Evolutionary conservation across 202 grass and related monocot genomes (phyloP).

Genomic region (Panicum virgatum): DNA sequence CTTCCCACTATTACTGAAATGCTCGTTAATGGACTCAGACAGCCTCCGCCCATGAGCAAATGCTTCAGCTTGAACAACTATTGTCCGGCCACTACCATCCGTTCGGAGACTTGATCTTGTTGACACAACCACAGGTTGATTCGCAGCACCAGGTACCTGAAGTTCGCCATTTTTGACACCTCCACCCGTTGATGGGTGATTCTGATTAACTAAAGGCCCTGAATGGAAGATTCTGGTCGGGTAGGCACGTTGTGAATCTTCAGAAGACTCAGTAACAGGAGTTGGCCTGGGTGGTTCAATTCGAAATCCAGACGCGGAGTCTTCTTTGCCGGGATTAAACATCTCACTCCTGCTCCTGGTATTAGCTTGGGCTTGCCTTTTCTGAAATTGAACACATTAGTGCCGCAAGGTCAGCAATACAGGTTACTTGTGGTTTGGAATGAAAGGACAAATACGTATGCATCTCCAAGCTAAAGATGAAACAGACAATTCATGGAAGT

Average conservation of each 20-base stretch:
- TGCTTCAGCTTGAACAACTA: conserved; percentile 51
- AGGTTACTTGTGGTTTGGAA: not conserved
- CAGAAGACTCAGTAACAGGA: conserved; percentile 52
- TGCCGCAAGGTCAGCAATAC: not conserved
- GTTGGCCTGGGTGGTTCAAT: conserved; percentile 77
- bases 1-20: conserved; percentile 55
- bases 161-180: conserved; percentile 48
- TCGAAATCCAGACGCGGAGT: conserved; percentile 86
- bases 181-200: conserved; percentile 48
- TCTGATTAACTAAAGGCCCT: conserved; percentile 83
- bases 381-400: conserved; percentile 51
- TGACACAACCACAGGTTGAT: conserved; percentile 39
- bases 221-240: conserved; percentile 72
- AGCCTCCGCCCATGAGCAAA: conserved; percentile 60
- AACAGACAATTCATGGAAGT: not conserved
- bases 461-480: conserved; percentile 22
- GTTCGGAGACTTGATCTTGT: conserved; percentile 39
- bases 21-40: conserved; percentile 70
- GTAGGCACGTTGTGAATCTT: conserved; percentile 48
- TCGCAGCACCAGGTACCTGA: conserved; percentile 42
- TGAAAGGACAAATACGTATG: not conserved
- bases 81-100: conserved; percentile 28
- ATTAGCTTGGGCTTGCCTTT: conserved; percentile 67
- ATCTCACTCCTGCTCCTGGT: conserved; percentile 91
- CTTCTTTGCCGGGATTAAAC: conserved; percentile 82